phyloP scores from a whole-genome alignment of 495 filamentous ascomycete species.

The Cercophora sp. region DNA sequence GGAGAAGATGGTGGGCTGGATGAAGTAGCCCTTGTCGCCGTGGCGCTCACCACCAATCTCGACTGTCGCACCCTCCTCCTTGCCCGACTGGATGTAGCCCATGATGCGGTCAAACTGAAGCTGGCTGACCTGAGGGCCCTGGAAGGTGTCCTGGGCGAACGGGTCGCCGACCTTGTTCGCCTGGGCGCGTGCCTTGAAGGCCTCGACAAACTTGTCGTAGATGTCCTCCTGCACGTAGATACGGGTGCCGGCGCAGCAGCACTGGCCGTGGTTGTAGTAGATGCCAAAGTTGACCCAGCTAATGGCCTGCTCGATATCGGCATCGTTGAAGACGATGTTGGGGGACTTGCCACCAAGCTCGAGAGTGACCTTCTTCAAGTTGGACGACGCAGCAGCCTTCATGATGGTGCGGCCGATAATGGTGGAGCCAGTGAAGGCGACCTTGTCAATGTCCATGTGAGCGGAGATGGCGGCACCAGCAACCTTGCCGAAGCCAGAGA shows the following conservation, averaged over 20 bases:
- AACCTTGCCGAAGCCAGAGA: slow-evolving; percentile 85
- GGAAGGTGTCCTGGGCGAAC: slow-evolving; percentile 84
- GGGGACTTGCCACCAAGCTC: slow-evolving; percentile 98
- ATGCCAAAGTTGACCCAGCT: slow-evolving; percentile 99
- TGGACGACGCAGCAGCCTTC: slow-evolving; percentile 91
- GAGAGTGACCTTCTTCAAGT: slow-evolving; percentile 99
- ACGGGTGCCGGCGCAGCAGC: slow-evolving; percentile 94
- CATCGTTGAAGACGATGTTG: slow-evolving; percentile 96
- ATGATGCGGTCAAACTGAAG: slow-evolving; percentile 97
- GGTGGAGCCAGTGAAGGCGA: slow-evolving; percentile 97
- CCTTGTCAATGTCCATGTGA: slow-evolving; percentile 98
- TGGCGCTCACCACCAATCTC: slow-evolving; percentile 83
- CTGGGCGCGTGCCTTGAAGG: slow-evolving; percentile 81
- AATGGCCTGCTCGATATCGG: slow-evolving; percentile 92
- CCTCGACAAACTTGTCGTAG: slow-evolving; percentile 88
- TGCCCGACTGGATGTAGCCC: slow-evolving; percentile 91
- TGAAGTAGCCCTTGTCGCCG: slow-evolving; percentile 91
- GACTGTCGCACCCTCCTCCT: slow-evolving; percentile 80
- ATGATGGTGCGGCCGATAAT: slow-evolving; percentile 86
- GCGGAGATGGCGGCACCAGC: slow-evolving; percentile 88
- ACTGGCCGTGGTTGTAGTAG: slow-evolving; percentile 98
- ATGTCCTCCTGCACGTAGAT: slow-evolving; percentile 94
- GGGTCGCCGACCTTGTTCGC: slow-evolving; percentile 91
- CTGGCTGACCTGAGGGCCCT: slow-evolving; percentile 93
- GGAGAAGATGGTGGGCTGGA: slow-evolving; percentile 95